Evolutionary conservation across 1,139 yeast species (phyloP).

Genomic region (Candida tropicalis): DNA sequence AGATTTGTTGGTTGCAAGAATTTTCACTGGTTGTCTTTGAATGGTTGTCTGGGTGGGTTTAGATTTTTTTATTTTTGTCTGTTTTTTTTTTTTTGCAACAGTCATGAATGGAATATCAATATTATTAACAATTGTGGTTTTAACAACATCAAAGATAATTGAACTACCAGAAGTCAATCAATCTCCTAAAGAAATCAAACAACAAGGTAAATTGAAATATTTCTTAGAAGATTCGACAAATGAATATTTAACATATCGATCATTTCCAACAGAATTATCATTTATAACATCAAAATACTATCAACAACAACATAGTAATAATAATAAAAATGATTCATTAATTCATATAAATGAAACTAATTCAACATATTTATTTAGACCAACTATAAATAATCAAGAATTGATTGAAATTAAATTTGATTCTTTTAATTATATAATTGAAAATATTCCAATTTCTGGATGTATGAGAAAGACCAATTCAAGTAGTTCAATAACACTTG

Average conservation of each 20-base stretch:
- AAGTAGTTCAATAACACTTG: conserved; percentile 9
- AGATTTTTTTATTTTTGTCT: too few relatives aligned
- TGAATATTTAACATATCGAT: background rate
- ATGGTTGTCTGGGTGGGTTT: too few relatives aligned
- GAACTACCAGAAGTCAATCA: background rate
- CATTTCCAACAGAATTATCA: background rate
- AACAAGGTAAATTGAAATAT: background rate
- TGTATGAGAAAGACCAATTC: conserved; percentile 11
- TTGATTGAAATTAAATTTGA: conserved; percentile 8
- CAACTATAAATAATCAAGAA: background rate
- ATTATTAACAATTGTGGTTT: background rate
- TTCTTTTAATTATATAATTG: background rate
- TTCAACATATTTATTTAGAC: conserved; percentile 7
- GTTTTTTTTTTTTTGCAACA: background rate
- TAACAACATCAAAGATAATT: background rate
- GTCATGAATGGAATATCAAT: background rate
- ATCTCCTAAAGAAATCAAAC: background rate
- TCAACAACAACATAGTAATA: background rate
- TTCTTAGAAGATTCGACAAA: background rate
- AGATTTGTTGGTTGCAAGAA: too few relatives aligned
- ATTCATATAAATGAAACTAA: conserved; percentile 11
- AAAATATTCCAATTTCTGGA: conserved; percentile 12
- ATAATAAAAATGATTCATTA: conserved; percentile 1
- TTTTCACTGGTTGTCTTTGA: too few relatives aligned
- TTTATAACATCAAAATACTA: background rate